Evolutionary conservation across 2,329 filamentous ascomycete genomes (phyloP).

Genomic region (Hymenoscyphus fraxineus): DNA sequence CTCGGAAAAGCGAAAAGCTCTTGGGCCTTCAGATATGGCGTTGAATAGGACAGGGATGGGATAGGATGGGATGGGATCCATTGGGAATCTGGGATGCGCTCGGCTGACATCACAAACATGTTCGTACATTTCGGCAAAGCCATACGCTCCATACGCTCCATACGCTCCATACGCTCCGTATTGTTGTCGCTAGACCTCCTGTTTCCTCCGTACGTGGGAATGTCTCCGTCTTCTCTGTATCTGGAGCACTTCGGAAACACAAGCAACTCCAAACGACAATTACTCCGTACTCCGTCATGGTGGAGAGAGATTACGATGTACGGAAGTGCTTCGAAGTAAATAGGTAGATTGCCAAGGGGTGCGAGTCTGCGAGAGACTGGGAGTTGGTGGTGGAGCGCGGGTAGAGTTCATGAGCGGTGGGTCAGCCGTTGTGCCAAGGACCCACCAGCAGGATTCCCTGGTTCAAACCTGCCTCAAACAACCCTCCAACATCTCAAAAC

Average conservation of each 20-base stretch:
- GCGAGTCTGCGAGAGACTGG: neutral
- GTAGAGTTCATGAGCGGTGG: neutral
- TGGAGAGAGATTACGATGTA: neutral
- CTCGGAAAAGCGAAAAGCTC: neutral
- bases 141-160: no score
- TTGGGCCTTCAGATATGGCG: neutral
- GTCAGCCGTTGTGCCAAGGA: neutral
- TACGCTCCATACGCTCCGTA: no score
- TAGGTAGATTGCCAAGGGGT: neutral
- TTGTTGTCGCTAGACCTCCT: neutral
- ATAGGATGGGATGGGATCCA: neutral
- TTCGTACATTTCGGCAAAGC: neutral
- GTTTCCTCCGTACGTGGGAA: neutral
- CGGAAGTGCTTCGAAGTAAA: no score
- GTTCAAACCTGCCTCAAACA: constrained; percentile 18
- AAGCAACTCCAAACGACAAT: neutral
- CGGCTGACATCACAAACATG: no score
- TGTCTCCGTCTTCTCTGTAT: neutral
- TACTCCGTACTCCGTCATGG: neutral
- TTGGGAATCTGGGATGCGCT: no score
- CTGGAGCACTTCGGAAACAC: neutral
- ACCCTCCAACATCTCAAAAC: constrained; percentile 1
- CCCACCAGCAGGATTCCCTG: neutral
- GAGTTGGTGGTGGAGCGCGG: neutral
- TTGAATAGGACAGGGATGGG: neutral